Evolutionary conservation across 2,329 filamentous ascomycete genomes (phyloP).

Genomic region (Claviceps digitariae): DNA sequence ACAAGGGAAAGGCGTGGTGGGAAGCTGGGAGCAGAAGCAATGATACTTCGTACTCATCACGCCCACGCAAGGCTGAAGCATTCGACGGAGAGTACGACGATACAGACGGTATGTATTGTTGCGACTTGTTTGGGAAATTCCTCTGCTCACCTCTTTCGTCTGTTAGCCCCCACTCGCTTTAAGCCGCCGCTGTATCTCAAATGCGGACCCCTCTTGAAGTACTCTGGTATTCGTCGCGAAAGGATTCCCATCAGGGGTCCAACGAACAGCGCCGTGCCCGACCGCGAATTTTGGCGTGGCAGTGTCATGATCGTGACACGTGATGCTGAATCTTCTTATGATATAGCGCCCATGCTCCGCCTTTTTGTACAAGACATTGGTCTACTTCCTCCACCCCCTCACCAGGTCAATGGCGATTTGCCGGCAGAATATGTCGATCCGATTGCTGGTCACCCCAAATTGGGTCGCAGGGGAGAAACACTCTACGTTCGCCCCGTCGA

Average conservation of each 20-base stretch:
- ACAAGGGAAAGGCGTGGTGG: slow-evolving; percentile 61
- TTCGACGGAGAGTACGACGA: slow-evolving; percentile 59
- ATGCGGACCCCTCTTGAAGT: slow-evolving; percentile 81
- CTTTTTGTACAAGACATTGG: slow-evolving; percentile 81
- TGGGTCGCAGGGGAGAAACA: slow-evolving; percentile 72
- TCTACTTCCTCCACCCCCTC: slow-evolving; percentile 64
- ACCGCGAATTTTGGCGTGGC: slow-evolving; percentile 80
- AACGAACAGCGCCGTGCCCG: slow-evolving; percentile 18
- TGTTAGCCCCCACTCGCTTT: slow-evolving; percentile 52
- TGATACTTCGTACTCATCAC: slow-evolving; percentile 30
- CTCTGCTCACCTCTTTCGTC: not conserved
- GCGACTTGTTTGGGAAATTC: not conserved
- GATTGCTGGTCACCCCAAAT: slow-evolving; percentile 72
- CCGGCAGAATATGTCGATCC: slow-evolving; percentile 79
- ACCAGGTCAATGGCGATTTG: slow-evolving; percentile 50
- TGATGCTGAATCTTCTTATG: slow-evolving; percentile 72
- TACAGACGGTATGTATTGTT: slow-evolving; percentile 33
- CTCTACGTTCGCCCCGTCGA: slow-evolving; percentile 86
- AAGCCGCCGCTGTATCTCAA: slow-evolving; percentile 74
- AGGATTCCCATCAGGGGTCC: slow-evolving; percentile 22
- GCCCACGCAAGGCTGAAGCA: slow-evolving; percentile 43
- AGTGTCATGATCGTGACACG: slow-evolving; percentile 91
- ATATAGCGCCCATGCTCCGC: slow-evolving; percentile 62
- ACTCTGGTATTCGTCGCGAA: slow-evolving; percentile 68
- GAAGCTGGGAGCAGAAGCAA: slow-evolving; percentile 42